Percentiles rank a stretch among this genome's conserved stretches.
Evolutionary conservation across 164 flowering plant species (phyloP).

Genomic region (Tetracentron sinense): DNA sequence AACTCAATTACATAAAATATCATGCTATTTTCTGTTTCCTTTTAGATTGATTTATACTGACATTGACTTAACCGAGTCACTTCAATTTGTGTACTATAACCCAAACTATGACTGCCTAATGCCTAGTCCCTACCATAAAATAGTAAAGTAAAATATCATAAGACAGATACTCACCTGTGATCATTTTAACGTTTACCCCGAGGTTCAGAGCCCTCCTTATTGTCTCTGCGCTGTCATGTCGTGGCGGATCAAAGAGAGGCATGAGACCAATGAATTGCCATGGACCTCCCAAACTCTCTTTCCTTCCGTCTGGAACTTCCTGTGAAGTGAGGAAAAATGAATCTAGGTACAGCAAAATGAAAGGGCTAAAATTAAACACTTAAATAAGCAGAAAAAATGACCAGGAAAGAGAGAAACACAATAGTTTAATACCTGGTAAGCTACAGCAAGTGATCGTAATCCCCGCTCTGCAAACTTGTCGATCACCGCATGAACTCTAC

Average conservation of each 20-base stretch:
- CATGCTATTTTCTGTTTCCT: neutral
- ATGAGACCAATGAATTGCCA: slow-evolving; percentile 93
- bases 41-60: too few relatives aligned
- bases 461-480: slow-evolving; percentile 90
- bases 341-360: neutral
- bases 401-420: neutral
- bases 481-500: slow-evolving; percentile 72
- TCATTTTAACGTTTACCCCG: slow-evolving; percentile 98
- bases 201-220: slow-evolving; percentile 93
- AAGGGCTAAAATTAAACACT: neutral
- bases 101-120: neutral
- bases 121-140: too few relatives aligned
- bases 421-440: slow-evolving; percentile 55
- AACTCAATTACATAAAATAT: neutral
- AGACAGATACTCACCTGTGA: slow-evolving; percentile 56
- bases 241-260: slow-evolving; percentile 97
- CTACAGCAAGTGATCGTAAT: slow-evolving; percentile 77
- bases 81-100: neutral
- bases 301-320: slow-evolving; percentile 96
- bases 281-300: slow-evolving; percentile 89
- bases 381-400: neutral
- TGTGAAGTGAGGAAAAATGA: slow-evolving; percentile 23
- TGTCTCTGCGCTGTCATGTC: slow-evolving; percentile 98
- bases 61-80: too few relatives aligned
- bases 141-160: slow-evolving; percentile 1